Evolutionary conservation across 2,329 filamentous ascomycete species (phyloP).

Genomic region (Phyllosticta ampelicida): DNA sequence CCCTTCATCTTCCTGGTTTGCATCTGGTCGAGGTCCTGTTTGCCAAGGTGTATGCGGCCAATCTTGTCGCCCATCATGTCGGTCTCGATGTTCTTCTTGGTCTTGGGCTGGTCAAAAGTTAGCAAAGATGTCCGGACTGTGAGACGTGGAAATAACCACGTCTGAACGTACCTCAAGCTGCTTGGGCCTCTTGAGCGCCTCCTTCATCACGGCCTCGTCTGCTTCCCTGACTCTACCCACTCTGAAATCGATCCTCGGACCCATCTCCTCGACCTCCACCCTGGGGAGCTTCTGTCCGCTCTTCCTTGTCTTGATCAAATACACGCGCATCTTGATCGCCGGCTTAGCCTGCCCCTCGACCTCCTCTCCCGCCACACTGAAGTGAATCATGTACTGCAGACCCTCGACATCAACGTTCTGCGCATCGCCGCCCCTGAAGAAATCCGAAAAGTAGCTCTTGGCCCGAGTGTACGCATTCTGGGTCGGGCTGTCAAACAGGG

Average conservation of each 20-base stretch:
- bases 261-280: conserved; percentile 91
- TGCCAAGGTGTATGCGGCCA: conserved; percentile 80
- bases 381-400: conserved; percentile 77
- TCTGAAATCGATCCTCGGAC: conserved; percentile 84
- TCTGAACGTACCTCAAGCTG: conserved; percentile 46
- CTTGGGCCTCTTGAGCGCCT: conserved; percentile 79
- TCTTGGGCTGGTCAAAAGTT: conserved; percentile 37
- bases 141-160: neutral
- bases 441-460: conserved; percentile 78
- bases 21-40: conserved; percentile 74
- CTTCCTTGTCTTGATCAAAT: conserved; percentile 76
- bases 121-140: conserved; percentile 3
- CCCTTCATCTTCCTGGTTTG: conserved; percentile 99
- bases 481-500: conserved; percentile 73
- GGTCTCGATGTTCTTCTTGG: conserved; percentile 94
- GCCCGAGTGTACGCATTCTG: conserved; percentile 71
- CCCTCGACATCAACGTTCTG: conserved; percentile 90
- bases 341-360: conserved; percentile 34
- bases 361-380: conserved; percentile 54
- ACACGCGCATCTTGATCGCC: conserved; percentile 59
- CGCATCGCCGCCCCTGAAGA: conserved; percentile 75
- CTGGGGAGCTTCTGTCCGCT: conserved; percentile 78
- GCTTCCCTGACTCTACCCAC: conserved; percentile 72
- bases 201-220: conserved; percentile 71
- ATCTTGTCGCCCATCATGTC: conserved; percentile 94